Evolutionary conservation across 179 eudicot genomes (phyloP).

Genomic region (Gypsophila paniculata): DNA sequence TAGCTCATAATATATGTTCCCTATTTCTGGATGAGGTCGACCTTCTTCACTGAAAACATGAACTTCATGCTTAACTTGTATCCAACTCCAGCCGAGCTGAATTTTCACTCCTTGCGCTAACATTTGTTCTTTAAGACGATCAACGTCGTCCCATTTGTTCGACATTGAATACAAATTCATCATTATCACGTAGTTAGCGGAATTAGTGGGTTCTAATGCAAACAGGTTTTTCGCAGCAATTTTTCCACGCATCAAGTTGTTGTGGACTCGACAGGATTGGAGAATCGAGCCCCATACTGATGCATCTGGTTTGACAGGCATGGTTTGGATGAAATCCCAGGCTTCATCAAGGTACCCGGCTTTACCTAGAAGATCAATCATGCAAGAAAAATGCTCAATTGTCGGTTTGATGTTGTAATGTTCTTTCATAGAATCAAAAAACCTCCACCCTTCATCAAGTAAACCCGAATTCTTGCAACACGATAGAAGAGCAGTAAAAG

Average conservation of each 20-base stretch:
- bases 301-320: constrained; percentile 52
- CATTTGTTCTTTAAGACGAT: constrained; percentile 36
- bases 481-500: constrained; percentile 54
- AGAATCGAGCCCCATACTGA: constrained; percentile 62
- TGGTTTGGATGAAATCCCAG: constrained; percentile 48
- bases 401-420: constrained; percentile 41
- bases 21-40: constrained; percentile 46
- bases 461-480: constrained; percentile 55
- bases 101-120: constrained; percentile 27
- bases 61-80: constrained; percentile 37
- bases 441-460: constrained; percentile 56
- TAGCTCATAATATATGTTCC: constrained; percentile 48
- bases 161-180: constrained; percentile 47
- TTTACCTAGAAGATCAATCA: constrained; percentile 72
- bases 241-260: constrained; percentile 44
- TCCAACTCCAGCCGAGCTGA: constrained; percentile 54
- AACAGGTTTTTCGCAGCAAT: constrained; percentile 49
- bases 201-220: constrained; percentile 49
- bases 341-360: constrained; percentile 68
- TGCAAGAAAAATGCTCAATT: constrained; percentile 66
- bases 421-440: constrained; percentile 48
- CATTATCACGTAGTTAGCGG: constrained; percentile 53
- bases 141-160: constrained; percentile 46
- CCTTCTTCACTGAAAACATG: constrained; percentile 41
- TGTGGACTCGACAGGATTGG: constrained; percentile 40